These are phyloP conservation scores for Fusarium anguioides DNA, from an alignment of 2,329 filamentous ascomycete genomes.

Conservation along the genomic window DNA sequence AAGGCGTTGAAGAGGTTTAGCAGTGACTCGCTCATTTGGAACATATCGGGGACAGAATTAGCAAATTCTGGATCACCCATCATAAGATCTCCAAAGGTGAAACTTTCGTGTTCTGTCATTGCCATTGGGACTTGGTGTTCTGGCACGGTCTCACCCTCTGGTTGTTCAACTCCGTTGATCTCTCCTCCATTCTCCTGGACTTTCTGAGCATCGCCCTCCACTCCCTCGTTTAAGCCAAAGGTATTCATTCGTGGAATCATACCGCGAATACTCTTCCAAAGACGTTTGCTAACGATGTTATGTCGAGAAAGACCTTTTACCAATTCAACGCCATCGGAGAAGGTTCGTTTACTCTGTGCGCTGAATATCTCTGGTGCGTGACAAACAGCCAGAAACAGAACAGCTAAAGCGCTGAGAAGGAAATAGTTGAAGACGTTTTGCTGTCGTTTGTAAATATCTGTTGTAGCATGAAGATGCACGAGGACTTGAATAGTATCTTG, in stretches of 20 bases:
- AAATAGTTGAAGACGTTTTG: conserved; percentile 48
- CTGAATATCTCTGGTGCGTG: conserved; percentile 57
- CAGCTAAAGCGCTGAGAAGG: conserved; percentile 46
- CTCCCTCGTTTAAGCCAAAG: too few relatives aligned
- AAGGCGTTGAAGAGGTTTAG: conserved; percentile 52
- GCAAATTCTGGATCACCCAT: conserved; percentile 19
- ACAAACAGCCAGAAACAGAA: conserved; percentile 53
- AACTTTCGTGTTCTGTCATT: not conserved
- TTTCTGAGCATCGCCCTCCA: too few relatives aligned
- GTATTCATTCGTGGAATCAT: conserved; percentile 48
- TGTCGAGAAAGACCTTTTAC: conserved; percentile 49
- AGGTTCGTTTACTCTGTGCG: conserved; percentile 49
- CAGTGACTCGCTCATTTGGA: conserved; percentile 49
- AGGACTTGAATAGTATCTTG: conserved; percentile 46
- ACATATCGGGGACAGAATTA: conserved; percentile 48
- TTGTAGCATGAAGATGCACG: conserved; percentile 43
- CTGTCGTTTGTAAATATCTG: conserved; percentile 46
- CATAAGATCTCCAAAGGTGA: conserved; percentile 26
- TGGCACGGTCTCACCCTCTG: too few relatives aligned
- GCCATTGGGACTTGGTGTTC: not conserved
- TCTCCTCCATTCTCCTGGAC: conserved; percentile 23
- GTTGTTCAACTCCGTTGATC: too few relatives aligned
- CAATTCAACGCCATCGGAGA: conserved; percentile 48
- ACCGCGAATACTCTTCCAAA: conserved; percentile 52
- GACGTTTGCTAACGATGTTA: conserved; percentile 47